phyloP scores from a whole-genome alignment of 106 monocot species.

The Dioscorea alata region DNA sequence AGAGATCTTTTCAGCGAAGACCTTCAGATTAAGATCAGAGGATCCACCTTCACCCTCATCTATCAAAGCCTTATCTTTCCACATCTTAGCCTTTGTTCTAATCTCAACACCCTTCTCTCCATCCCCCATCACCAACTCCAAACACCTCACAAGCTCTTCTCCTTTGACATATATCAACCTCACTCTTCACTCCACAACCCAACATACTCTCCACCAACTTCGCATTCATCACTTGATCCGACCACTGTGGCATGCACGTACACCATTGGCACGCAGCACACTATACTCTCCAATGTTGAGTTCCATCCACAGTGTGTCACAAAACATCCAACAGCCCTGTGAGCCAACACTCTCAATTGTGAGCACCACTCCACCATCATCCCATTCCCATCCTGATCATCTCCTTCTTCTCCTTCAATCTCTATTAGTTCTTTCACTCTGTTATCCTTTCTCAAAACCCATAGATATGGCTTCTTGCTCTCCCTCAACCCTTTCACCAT shows the following conservation, averaged over 20 bases:
- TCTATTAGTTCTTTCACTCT: constrained; percentile 6
- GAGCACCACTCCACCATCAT: constrained; percentile 42
- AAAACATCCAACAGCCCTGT: constrained; percentile 42
- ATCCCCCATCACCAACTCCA: constrained; percentile 12
- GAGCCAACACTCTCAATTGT: constrained; percentile 32
- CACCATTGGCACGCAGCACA: constrained; percentile 23
- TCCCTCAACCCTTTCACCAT: constrained; percentile 20
- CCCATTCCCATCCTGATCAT: no score
- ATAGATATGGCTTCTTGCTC: constrained; percentile 35
- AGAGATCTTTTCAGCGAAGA: neutral
- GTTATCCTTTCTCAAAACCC: constrained; percentile 31
- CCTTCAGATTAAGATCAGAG: neutral
- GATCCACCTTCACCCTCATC: neutral
- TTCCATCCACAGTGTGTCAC: constrained; percentile 67
- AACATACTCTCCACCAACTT: neutral
- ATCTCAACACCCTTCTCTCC: constrained; percentile 4
- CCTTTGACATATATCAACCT: neutral
- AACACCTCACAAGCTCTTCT: constrained; percentile 11
- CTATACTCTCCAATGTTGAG: constrained; percentile 35
- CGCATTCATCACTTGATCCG: constrained; percentile 38
- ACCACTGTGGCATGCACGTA: constrained; percentile 20
- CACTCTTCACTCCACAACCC: neutral
- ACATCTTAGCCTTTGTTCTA: neutral
- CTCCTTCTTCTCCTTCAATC: neutral
- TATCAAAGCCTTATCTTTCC: neutral